Percentiles rank a stretch among this genome's conserved stretches.
Evolutionary conservation across 257 asterid genomes (phyloP).

Genomic region (Phtheirospermum japonicum): DNA sequence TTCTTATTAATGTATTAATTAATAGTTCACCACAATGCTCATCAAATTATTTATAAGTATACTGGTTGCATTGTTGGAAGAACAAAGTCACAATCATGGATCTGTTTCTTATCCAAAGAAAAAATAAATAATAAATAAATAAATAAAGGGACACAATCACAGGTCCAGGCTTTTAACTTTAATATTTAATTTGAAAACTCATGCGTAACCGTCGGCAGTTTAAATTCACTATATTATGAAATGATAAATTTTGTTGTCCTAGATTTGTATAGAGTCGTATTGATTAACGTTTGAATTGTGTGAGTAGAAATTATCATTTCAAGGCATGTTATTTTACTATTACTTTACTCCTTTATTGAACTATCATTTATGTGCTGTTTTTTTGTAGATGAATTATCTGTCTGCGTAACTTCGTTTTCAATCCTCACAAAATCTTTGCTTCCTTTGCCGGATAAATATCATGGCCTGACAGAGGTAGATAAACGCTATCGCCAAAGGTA

Average conservation of each 20-base stretch:
- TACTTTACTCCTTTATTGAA: not conserved
- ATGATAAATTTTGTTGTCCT: not conserved
- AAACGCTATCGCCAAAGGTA: conserved; percentile 97
- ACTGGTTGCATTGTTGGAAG: too few relatives aligned
- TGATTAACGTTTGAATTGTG: too few relatives aligned
- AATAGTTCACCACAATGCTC: too few relatives aligned
- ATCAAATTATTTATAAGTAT: too few relatives aligned
- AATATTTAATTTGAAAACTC: too few relatives aligned
- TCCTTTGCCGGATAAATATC: conserved; percentile 95
- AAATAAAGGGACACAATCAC: too few relatives aligned
- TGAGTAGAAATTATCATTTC: too few relatives aligned
- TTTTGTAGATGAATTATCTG: conserved; percentile 81
- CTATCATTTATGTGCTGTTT: conserved; percentile 5
- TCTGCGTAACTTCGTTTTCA: conserved; percentile 71
- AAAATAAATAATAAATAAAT: too few relatives aligned
- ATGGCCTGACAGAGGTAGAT: conserved; percentile 94
- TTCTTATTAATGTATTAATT: not conserved
- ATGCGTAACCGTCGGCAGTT: not conserved
- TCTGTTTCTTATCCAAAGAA: too few relatives aligned
- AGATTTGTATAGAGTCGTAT: not conserved
- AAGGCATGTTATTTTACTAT: too few relatives aligned
- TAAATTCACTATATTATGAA: not conserved
- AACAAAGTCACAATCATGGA: too few relatives aligned
- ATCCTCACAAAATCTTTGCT: conserved; percentile 90
- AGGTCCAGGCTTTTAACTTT: too few relatives aligned